Conservation (phyloP, 2,329 filamentous ascomycete genomes). For the Colletotrichum nymphaeae region DNA sequence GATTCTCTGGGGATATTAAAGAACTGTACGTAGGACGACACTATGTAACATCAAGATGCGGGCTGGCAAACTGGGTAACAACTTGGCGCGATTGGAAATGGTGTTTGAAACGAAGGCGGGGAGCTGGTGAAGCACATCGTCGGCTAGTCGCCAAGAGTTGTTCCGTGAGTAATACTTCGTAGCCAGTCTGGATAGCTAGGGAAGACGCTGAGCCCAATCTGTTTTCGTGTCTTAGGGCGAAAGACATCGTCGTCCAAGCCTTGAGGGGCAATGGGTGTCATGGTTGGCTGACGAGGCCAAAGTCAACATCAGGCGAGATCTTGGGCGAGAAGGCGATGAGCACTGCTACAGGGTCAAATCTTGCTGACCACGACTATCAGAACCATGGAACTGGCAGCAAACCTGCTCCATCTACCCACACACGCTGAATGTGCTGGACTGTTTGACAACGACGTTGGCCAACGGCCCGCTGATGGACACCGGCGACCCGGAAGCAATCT, state of each 20-base stretch:
- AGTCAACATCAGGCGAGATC: not conserved
- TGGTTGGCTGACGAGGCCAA: not conserved
- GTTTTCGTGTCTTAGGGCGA: too few species aligned
- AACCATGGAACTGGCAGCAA: slow-evolving; percentile 1
- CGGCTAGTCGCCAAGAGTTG: not conserved
- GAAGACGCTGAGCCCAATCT: not conserved
- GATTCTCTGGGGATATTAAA: not conserved
- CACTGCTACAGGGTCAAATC: not conserved
- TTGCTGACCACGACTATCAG: not conserved
- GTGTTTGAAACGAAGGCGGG: slow-evolving; percentile 10
- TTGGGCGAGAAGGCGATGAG: not conserved
- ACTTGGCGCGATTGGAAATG: not conserved
- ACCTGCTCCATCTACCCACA: not conserved
- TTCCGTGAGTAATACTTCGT: too few species aligned
- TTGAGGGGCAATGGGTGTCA: not conserved
- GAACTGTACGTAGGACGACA: not conserved
- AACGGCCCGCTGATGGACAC: not conserved
- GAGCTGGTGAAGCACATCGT: not conserved
- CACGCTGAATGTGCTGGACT: not conserved
- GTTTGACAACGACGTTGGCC: not conserved
- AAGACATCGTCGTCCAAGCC: not conserved
- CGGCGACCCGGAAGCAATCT: slow-evolving; percentile 10
- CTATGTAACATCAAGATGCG: not conserved
- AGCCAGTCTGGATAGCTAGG: not conserved
- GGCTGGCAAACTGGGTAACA: not conserved